Conservation (phyloP, 805 yeast species). For the Maudiozyma bulderi region DNA sequence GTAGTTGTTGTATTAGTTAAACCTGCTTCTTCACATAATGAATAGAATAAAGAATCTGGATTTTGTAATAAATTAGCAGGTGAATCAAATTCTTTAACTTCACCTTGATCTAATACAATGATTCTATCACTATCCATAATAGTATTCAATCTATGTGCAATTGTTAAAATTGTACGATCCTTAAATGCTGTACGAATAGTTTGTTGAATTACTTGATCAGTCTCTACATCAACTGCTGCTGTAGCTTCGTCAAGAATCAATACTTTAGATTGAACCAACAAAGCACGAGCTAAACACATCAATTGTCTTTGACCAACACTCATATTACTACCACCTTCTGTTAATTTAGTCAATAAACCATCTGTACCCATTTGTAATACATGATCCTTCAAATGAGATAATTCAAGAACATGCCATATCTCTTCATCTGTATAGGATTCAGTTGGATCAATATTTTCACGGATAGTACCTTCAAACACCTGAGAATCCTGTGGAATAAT, state of each 20-base stretch:
- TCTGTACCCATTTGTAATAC: slow-evolving; percentile 44
- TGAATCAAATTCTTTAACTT: slow-evolving; percentile 65
- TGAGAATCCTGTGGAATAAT: slow-evolving; percentile 94
- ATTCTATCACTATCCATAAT: slow-evolving; percentile 74
- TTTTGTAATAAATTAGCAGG: slow-evolving; percentile 59
- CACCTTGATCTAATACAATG: slow-evolving; percentile 66
- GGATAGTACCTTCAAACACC: slow-evolving; percentile 75
- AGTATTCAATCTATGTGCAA: slow-evolving; percentile 78
- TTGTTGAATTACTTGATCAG: slow-evolving; percentile 67
- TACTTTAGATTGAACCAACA: slow-evolving; percentile 52
- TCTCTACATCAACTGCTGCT: slow-evolving; percentile 81
- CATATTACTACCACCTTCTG: slow-evolving; percentile 63
- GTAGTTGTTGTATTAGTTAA: slow-evolving; percentile 16
- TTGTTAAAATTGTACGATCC: slow-evolving; percentile 70
- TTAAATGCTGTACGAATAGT: slow-evolving; percentile 68
- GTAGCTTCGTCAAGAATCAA: slow-evolving; percentile 79
- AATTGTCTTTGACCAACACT: slow-evolving; percentile 74
- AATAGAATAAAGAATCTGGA: slow-evolving; percentile 61
- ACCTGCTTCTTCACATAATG: slow-evolving; percentile 78
- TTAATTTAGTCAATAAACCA: slow-evolving; percentile 45
- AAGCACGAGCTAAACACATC: slow-evolving; percentile 73
- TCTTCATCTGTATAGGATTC: slow-evolving; percentile 57
- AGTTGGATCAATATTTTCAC: slow-evolving; percentile 84
- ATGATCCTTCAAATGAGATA: slow-evolving; percentile 68
- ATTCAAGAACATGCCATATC: slow-evolving; percentile 71